A percentile compares a stretch with the other conserved stretches of the same genome.
Conservation (phyloP, 2,329 filamentous ascomycete species). For the Neofusicoccum parvum region DNA sequence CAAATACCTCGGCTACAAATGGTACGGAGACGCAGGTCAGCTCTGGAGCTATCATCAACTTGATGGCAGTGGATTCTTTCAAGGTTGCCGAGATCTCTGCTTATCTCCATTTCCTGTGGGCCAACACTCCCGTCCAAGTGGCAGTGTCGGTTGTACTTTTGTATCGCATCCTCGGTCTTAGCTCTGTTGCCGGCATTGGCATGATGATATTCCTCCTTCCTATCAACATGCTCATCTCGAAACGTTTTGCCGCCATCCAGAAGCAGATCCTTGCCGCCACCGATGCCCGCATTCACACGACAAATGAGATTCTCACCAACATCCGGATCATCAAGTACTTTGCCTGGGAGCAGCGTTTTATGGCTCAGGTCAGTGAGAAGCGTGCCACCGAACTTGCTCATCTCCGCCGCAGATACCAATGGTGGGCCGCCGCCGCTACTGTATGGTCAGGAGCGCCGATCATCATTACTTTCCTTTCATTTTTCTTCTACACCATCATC, state of each 20-base stretch:
- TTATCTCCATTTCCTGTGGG: constrained; percentile 95
- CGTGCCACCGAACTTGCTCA: constrained; percentile 75
- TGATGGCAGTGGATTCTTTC: constrained; percentile 99
- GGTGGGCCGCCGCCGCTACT: constrained; percentile 90
- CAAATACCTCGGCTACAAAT: constrained; percentile 27
- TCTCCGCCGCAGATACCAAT: constrained; percentile 78
- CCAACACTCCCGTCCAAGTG: constrained; percentile 85
- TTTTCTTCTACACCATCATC: constrained; percentile 87
- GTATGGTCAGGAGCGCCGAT: constrained; percentile 97
- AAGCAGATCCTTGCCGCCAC: constrained; percentile 91
- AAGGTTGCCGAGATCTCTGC: constrained; percentile 94
- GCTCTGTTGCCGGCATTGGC: constrained; percentile 88
- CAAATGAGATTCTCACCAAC: constrained; percentile 95
- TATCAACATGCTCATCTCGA: constrained; percentile 85
- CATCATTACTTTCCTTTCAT: constrained; percentile 94
- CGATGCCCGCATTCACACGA: constrained; percentile 92
- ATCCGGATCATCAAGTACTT: constrained; percentile 99
- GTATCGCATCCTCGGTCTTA: constrained; percentile 87
- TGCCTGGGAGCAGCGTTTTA: constrained; percentile 93
- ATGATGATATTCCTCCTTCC: constrained; percentile 89
- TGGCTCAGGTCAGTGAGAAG: constrained; percentile 85
- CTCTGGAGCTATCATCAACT: constrained; percentile 96
- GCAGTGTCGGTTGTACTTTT: constrained; percentile 78
- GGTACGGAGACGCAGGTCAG: constrained; percentile 75
- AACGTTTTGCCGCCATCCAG: constrained; percentile 81